Conservation (phyloP, 345 rosid genomes). For the Hypericum androsaemum region DNA sequence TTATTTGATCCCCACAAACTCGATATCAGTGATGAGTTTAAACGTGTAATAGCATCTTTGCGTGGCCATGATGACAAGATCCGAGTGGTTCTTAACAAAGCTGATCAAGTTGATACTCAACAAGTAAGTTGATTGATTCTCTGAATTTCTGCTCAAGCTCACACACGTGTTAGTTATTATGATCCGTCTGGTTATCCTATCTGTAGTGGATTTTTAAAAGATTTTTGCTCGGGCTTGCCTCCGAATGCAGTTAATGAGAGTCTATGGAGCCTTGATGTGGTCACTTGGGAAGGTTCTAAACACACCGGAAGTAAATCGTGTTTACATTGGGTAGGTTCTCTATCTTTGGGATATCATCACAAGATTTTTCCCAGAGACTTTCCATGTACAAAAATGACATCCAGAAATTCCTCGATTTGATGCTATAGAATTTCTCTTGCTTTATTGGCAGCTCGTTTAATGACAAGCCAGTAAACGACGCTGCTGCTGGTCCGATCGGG, state of each 20-base stretch:
- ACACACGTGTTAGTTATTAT: background rate
- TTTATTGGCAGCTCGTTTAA: constrained; percentile 64
- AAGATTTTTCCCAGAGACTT: no score
- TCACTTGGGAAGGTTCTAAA: constrained; percentile 94
- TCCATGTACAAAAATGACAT: no score
- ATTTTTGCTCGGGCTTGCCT: constrained; percentile 3
- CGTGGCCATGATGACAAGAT: constrained; percentile 96
- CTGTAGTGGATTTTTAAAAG: constrained; percentile 2
- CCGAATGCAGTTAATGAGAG: constrained; percentile 79
- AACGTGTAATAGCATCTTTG: constrained; percentile 83
- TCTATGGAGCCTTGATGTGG: constrained; percentile 98
- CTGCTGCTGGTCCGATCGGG: constrained; percentile 70
- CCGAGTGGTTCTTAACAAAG: constrained; percentile 92
- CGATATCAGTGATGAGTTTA: constrained; percentile 94
- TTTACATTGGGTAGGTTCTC: constrained; percentile 72
- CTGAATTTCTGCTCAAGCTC: constrained; percentile 3
- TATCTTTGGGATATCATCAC: background rate
- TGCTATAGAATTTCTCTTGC: constrained; percentile 9
- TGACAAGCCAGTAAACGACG: constrained; percentile 81
- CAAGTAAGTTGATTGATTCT: no score
- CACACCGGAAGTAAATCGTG: constrained; percentile 90
- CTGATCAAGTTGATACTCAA: constrained; percentile 92
- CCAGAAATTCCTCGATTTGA: constrained; percentile 5
- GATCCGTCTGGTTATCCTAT: background rate
- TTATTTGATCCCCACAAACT: constrained; percentile 95